These are phyloP conservation scores for Solanum virginianum DNA, from an alignment of 257 asterid genomes.

Conservation along the genomic window DNA sequence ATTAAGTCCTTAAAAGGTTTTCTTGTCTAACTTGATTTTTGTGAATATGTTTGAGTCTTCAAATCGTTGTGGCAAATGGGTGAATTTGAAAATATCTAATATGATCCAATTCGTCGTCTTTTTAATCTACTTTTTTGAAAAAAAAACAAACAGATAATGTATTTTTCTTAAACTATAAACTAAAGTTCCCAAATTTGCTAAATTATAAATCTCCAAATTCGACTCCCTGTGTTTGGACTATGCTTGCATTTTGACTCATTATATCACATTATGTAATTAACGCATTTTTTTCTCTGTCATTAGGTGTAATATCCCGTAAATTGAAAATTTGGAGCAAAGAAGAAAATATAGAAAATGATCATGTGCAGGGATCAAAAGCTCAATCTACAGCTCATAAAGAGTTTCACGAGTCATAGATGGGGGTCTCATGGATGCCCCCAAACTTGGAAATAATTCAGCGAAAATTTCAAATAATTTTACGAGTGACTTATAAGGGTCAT, in stretches of 20 bases:
- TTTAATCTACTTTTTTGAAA: background rate
- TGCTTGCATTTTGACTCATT: background rate
- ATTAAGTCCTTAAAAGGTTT: background rate
- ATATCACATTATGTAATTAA: background rate
- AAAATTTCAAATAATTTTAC: no score
- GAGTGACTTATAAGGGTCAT: no score
- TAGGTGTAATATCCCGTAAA: no score
- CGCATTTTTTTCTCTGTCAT: background rate
- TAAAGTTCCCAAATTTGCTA: background rate
- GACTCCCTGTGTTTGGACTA: background rate
- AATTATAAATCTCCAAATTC: background rate
- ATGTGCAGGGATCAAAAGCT: no score
- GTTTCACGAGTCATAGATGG: no score
- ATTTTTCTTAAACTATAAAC: background rate
- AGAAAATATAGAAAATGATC: no score
- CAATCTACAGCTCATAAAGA: no score
- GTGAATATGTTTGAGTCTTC: background rate
- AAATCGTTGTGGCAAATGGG: background rate
- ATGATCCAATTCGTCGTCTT: background rate
- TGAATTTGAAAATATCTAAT: background rate
- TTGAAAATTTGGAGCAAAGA: no score
- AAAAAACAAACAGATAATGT: background rate
- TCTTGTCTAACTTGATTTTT: background rate
- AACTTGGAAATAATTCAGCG: no score
- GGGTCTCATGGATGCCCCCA: no score